Conservation (phyloP, 208 protist genomes). For the Trypanosoma melophagium region DNA sequence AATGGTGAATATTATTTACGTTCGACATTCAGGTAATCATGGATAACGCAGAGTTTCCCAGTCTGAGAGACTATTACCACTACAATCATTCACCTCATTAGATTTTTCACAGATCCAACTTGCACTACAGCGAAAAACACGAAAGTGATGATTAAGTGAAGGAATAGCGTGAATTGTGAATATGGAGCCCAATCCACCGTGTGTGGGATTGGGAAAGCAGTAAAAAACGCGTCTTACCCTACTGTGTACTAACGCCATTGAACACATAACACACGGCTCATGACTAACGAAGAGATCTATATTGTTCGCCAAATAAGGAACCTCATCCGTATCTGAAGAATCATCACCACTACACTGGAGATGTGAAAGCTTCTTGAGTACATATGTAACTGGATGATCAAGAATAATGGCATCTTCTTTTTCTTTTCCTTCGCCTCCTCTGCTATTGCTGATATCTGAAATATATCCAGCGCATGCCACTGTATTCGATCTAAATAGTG, state of each 20-base stretch:
- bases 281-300: slow-evolving; percentile 87
- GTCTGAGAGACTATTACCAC: background rate
- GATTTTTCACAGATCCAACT: slow-evolving; percentile 20
- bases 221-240: slow-evolving; percentile 84
- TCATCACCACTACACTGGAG: slow-evolving; percentile 17
- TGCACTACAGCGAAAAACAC: slow-evolving; percentile 47
- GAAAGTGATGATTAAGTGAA: slow-evolving; percentile 89
- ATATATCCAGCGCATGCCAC: slow-evolving; percentile 46
- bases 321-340: background rate
- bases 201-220: slow-evolving; percentile 57
- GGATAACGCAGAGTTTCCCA: no score
- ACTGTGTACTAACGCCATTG: slow-evolving; percentile 94
- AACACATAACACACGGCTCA: slow-evolving; percentile 94
- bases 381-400: slow-evolving; percentile 78
- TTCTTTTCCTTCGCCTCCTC: background rate
- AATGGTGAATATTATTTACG: no score
- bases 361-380: slow-evolving; percentile 58
- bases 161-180: slow-evolving; percentile 69
- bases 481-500: slow-evolving; percentile 35
- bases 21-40: no score
- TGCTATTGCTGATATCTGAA: background rate
- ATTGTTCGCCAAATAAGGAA: slow-evolving; percentile 86
- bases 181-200: slow-evolving; percentile 69
- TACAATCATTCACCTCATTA: background rate
- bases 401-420: slow-evolving; percentile 29